Percentiles rank a stretch among this genome's conserved stretches.
These are phyloP conservation scores for Phytophthora kernoviae DNA, from an alignment of 352 stramenopile species.

Conservation along the genomic window DNA sequence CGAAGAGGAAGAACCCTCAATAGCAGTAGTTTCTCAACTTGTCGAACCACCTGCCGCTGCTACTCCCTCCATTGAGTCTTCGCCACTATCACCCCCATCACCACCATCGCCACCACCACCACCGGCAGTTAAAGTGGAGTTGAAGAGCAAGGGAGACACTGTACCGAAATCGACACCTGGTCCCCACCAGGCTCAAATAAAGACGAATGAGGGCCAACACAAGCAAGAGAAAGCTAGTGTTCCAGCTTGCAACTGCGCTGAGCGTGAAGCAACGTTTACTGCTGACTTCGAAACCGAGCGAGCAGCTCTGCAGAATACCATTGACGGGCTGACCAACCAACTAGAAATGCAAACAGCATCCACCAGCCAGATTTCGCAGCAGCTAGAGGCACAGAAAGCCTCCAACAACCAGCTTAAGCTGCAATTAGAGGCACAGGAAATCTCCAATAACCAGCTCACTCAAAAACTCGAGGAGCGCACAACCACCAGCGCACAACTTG, in stretches of 20 bases:
- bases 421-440: conserved; percentile 24
- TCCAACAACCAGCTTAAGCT: conserved; percentile 29
- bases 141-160: neutral
- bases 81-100: neutral
- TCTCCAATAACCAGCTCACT: conserved; percentile 12
- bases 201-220: neutral
- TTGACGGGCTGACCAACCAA: conserved; percentile 38
- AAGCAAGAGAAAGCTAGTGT: neutral
- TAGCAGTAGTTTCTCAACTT: neutral
- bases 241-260: conserved; percentile 20
- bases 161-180: neutral
- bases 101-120: neutral
- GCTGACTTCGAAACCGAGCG: conserved; percentile 34
- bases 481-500: conserved; percentile 30
- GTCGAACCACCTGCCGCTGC: neutral
- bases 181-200: neutral
- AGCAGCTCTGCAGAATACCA: conserved; percentile 24
- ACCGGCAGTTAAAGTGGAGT: conserved; percentile 1
- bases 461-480: conserved; percentile 28
- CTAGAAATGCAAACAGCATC: conserved; percentile 15
- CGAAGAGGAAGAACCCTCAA: conserved; percentile 3
- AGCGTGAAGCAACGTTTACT: conserved; percentile 18
- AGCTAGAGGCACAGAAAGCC: conserved; percentile 14
- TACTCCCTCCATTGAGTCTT: neutral
- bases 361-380: conserved; percentile 9